A percentile compares a stretch with the other conserved stretches of the same genome.
phyloP scores from a whole-genome alignment of 2,329 filamentous ascomycete species.

The Monilinia fructigena region DNA sequence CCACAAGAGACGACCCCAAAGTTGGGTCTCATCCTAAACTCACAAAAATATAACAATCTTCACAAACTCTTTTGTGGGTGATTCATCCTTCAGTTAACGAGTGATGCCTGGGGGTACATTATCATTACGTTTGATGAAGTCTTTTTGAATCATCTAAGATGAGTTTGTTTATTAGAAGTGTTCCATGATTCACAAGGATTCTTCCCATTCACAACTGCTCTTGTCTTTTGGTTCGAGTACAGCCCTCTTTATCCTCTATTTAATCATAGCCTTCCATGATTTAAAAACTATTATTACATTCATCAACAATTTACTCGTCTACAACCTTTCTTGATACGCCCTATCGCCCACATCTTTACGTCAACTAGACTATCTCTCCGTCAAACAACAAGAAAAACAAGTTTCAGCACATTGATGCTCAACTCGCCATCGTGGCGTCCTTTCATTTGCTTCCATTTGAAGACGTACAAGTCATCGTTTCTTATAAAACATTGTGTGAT shows the following conservation, averaged over 20 bases:
- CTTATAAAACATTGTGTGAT: constrained; percentile 26
- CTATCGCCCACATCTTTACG: not conserved
- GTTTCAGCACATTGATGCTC: not conserved
- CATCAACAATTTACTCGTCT: not conserved
- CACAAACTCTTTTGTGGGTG: not conserved
- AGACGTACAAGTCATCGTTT: constrained; percentile 28
- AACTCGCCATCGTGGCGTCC: constrained; percentile 29
- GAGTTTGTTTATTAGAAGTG: not conserved
- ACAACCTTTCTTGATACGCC: not conserved
- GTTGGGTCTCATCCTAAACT: not conserved
- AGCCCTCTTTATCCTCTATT: not conserved
- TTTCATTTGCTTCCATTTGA: constrained; percentile 23
- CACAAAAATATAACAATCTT: not conserved
- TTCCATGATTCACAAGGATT: constrained; percentile 10
- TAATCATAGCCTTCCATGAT: not conserved
- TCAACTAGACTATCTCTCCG: not conserved
- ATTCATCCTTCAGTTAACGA: not conserved
- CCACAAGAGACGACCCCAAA: constrained; percentile 8
- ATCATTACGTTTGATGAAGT: too few species aligned
- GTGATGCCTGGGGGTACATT: not conserved
- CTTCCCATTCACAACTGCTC: constrained; percentile 5
- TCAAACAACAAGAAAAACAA: not conserved
- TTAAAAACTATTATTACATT: not conserved
- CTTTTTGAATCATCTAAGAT: not conserved
- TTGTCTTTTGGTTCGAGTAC: not conserved